Evolutionary conservation across 805 yeast genomes (phyloP), one percentile per base, ranked within the genome.

Genomic region (Ascoidea tarda): DNA sequence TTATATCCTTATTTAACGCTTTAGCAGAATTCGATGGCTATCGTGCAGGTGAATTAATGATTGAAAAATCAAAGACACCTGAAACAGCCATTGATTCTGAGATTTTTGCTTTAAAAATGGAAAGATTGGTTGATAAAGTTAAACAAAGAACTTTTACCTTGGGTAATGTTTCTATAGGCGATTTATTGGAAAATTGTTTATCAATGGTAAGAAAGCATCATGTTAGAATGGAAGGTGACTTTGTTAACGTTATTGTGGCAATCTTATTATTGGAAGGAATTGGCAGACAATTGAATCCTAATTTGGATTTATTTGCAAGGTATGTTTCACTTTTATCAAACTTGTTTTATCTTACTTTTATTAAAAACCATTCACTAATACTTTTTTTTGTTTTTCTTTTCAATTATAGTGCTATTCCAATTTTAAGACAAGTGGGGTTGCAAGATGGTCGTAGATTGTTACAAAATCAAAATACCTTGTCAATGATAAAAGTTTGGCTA

Each of bases 201-300:
- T 73, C 82, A 3, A 89, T 93, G 97, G 98, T 93, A 16, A 73
- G 98, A 56, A 71, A 73, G 8, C 99, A 93, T 66, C 99, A 93
- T 66, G 99, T 93, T 28, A 76, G 96, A 62, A 86, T 93, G 96
- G 99, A 93, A 63, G 95, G 96, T 5, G 99, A 93, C 66, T 93
- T 93, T 63, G 82, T 93, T 47, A 88, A 96, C 33, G 96, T 93
- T 31, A 84, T 93, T n/a, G 88, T 93, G 38, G 96, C 98, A 1
- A 89, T 93, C 31, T 69, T 93, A 52, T 71, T 93, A 52, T 69
- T 93, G 53, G 99, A 93, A 66, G 99, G 99, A 8, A 85, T 93
- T 52, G 98, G 99, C 21, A 75, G 98, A 63, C 96, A 85, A 66
- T 72, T 93, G 52, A 96, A 93, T 66, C 97, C 98, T 1, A 81